Evolutionary conservation across 768 basidiomycete genomes (phyloP), one percentile per base, ranked within the genome.

Genomic region (Termitomyces titanicus): DNA sequence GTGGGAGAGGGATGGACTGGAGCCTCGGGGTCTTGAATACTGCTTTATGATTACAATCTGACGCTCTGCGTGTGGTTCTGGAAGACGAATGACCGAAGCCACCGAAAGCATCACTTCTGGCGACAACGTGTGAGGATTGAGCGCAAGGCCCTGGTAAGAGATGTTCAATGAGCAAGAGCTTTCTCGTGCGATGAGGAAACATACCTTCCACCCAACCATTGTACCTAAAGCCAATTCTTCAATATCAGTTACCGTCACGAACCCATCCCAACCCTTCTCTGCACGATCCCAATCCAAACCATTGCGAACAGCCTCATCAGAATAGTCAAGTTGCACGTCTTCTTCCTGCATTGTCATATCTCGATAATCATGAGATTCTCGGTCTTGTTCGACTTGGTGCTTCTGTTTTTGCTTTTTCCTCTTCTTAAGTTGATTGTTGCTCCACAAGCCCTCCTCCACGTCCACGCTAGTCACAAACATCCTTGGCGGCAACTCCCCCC

Each of bases 391-490:
- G 17, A 54, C 47, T 24, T 59, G 53, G 15, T 63, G 51, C 42
- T 40, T 34, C 34, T 61, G 61, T 43, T 63, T 68, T 53, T 68
- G 64, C 46, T 66, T 66, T 56, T 71, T 75, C 59, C 72, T 77
- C 53, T 70, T 69, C 55, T 71, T 73, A 35, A 62, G 58, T 18
- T 56, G 51, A 48, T 51, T 50, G 27, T 40, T 47, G 25, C 54
- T 66, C 69, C 71, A 74, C 62, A 75, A 56, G 1, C 73, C 78
- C 24, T 73, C 78, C 61, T 88, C 86, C 24, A 89, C 85, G 57
- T 90, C 85, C 2, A 89, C 74, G 59, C 82, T 84, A 3, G 88
- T 89, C 33, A 90, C 85, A 57, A 90, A 82, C 62, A 90, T 64
- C 49, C 86, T 83, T 4, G 72, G 62, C 0, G 88, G 88, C 8